Conservation (phyloP, 139 green algal species). For the Chlamydomonas schloesseri region DNA sequence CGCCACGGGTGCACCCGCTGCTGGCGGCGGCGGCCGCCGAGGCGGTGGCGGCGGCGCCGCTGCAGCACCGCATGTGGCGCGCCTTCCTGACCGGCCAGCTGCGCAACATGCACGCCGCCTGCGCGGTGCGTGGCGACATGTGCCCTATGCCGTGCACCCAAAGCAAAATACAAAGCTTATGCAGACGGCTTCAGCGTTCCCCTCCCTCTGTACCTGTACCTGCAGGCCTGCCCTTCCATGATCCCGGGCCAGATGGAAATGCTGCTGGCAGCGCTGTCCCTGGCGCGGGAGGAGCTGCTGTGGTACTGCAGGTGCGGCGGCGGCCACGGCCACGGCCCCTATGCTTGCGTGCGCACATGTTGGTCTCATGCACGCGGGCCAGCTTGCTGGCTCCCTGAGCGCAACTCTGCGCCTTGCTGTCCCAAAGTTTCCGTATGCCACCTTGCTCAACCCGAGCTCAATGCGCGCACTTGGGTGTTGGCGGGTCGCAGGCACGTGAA, state of each 20-base stretch:
- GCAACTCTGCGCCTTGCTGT: no score
- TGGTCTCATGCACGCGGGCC: no score
- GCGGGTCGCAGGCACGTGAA: not conserved
- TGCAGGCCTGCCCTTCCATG: not conserved
- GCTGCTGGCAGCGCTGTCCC: slow-evolving; percentile 27
- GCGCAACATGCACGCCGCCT: slow-evolving; percentile 3
- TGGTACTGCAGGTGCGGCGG: slow-evolving; percentile 22
- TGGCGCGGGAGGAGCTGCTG: slow-evolving; percentile 32
- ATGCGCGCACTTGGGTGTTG: no score
- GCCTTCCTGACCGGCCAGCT: slow-evolving; percentile 16
- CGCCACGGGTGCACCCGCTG: not conserved
- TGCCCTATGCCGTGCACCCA: no score
- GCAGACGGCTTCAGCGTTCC: no score
- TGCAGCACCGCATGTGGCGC: slow-evolving; percentile 46
- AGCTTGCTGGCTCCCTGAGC: no score
- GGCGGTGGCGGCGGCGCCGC: not conserved
- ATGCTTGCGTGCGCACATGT: no score
- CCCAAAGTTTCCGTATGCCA: no score
- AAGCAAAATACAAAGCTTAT: no score
- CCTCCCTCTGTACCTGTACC: no score
- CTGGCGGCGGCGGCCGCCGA: not conserved
- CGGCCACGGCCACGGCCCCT: no score
- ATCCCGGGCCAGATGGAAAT: slow-evolving; percentile 31
- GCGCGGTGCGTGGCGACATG: slow-evolving; percentile 5
- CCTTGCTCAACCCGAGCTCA: no score